Conservation (phyloP, 1,284 basidiomycete species). For the Boletus coffeatus region DNA sequence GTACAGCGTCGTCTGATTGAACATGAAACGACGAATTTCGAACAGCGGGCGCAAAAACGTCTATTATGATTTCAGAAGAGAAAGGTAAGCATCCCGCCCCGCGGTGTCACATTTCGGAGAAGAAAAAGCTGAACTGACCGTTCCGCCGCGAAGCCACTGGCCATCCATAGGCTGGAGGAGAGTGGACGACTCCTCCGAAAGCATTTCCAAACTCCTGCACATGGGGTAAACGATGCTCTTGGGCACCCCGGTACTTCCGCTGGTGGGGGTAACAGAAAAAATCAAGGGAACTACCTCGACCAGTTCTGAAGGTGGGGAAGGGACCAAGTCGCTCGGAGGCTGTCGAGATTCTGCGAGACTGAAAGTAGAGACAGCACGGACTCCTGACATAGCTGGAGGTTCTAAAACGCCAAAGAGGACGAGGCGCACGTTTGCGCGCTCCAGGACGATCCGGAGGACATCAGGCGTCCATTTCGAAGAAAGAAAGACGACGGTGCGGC, state of each 20-base stretch:
- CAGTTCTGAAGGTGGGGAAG: slow-evolving; percentile 13
- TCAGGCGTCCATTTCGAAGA: slow-evolving; percentile 24
- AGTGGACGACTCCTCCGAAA: slow-evolving; percentile 23
- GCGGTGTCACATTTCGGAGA: background rate
- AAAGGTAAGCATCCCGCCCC: background rate
- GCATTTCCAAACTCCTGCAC: slow-evolving; percentile 19
- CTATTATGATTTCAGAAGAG: slow-evolving; percentile 3
- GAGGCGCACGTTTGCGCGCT: slow-evolving; percentile 16
- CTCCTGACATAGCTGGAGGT: slow-evolving; percentile 8
- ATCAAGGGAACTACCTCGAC: slow-evolving; percentile 18
- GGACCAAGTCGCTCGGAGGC: slow-evolving; percentile 5
- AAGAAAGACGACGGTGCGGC: slow-evolving; percentile 23
- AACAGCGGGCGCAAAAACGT: slow-evolving; percentile 27
- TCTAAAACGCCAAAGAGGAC: slow-evolving; percentile 17
- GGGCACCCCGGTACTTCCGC: slow-evolving; percentile 25
- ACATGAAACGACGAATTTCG: slow-evolving; percentile 27
- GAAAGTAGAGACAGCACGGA: slow-evolving; percentile 18
- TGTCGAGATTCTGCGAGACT: slow-evolving; percentile 7
- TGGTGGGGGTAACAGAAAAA: slow-evolving; percentile 24
- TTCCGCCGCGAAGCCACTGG: slow-evolving; percentile 27
- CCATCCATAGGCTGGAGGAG: slow-evolving; percentile 22
- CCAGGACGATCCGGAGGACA: slow-evolving; percentile 19
- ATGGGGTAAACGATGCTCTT: slow-evolving; percentile 28
- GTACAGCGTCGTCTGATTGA: slow-evolving; percentile 27
- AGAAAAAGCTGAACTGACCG: slow-evolving; percentile 10